Evolutionary conservation across 1,139 yeast species (phyloP), one percentile per base, ranked within the genome.

Genomic region (Nakaseomyces kungkrabaensis): DNA sequence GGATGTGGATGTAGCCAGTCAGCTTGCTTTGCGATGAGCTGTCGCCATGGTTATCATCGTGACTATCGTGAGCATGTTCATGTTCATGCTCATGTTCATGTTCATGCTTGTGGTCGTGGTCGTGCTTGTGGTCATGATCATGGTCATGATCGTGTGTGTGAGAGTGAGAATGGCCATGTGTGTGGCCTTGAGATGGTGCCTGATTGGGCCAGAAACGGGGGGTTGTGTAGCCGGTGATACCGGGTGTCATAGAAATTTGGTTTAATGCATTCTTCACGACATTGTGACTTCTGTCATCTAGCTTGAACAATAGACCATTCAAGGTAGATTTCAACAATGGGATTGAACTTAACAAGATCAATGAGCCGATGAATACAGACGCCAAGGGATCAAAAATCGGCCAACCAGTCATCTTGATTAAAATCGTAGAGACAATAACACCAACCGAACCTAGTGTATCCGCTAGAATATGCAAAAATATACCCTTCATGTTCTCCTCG

Each of bases 371-470:
- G 59, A 89, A 75, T 4, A 94, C 73, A 1, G 97, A 90, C 0
- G 97, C 96, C 24, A 92, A 68, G 0, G 99, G 97, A 63, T 92
- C 99, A 63, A 87, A 86, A 1, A 80, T 72, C 49, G 77, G 70
- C 68, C 82, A 76, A 24, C 73, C 69, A 63, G 82, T 76, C 13
- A 76, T 54, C 51, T 79, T 79, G 25, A 85, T 81, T 40, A 84
- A 67, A 1, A 84, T 51, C 0, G 98, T 92, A 0, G 97, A 89
- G 0, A 87, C 68, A 10, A 94, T 92, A 26, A 94, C 99, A 5
- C 98, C 97, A 0, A 89, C 95, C 0, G 97, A 90, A 0, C 99
- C 98, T 34, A 94, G 72, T 0, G 98, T 92, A 61, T 92, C 99
- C 0, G 99, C 98, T 45, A 92, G 68, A 43, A 92, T 86, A 60